These are phyloP conservation scores for Hypholoma fasciculare DNA, from an alignment of 768 basidiomycete genomes.

Conservation along the genomic window DNA sequence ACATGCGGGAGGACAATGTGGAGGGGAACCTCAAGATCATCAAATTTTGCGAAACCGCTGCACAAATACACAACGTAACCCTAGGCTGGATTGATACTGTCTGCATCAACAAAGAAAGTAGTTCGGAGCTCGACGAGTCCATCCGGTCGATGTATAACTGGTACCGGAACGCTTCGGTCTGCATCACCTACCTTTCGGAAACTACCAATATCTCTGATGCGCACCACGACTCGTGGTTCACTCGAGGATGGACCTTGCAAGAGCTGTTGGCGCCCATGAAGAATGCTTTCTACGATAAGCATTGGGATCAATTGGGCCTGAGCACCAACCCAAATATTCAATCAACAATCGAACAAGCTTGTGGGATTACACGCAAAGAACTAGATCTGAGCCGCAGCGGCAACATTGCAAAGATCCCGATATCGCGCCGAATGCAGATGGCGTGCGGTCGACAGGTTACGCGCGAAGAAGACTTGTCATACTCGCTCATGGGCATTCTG, in stretches of 20 bases:
- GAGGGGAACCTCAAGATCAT: background rate
- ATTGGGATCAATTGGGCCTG: background rate
- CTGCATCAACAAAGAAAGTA: conserved; percentile 2
- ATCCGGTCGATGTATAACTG: background rate
- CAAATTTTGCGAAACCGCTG: background rate
- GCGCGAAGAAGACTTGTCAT: conserved; percentile 1
- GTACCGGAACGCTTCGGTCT: background rate
- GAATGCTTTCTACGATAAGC: background rate
- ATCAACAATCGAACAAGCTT: background rate
- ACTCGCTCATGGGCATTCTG: conserved; percentile 3
- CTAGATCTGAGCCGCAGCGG: background rate
- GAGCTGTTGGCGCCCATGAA: background rate
- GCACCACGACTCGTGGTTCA: background rate
- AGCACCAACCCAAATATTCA: background rate
- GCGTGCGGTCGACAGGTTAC: background rate
- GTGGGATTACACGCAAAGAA: background rate
- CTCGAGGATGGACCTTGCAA: background rate
- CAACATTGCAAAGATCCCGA: background rate
- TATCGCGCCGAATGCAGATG: background rate
- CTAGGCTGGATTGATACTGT: background rate
- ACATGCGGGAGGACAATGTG: background rate
- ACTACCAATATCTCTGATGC: background rate
- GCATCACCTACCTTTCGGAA: background rate
- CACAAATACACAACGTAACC: background rate
- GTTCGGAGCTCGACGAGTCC: background rate